Evolutionary conservation across 805 yeast genomes (phyloP), one percentile per base, ranked within the genome.

Genomic region (Nakazawaea pomicola): DNA sequence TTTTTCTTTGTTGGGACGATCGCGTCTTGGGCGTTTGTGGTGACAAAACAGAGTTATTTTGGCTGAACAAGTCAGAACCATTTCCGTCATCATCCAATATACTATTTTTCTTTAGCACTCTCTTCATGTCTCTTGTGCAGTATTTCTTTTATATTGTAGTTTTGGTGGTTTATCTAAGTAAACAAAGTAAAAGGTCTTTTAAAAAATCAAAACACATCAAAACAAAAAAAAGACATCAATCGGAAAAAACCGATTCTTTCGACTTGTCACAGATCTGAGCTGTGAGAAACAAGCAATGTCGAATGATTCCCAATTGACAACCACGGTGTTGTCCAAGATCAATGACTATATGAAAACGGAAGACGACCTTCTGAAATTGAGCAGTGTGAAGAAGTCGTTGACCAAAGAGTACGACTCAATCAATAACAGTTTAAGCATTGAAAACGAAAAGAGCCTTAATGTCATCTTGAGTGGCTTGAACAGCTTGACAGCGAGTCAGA

Each of bases 391-490:
- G 41, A 76, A 71, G 40, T 83, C 78, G 44, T 60, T 83, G 36
- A 46, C 57, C 6, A 80, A 80, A 48, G 96, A 91, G 54, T 86
- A 85, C 56, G 70, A 82, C 0, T 72, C 83, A 3, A 66, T 88
- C 10, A 96, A 87, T 50, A 68, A 81, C 36, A 91, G 88, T 55
- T 65, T 91, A 48, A 78, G 76, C 51, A 62, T 83, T 30, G 83
- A 82, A 38, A 76, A 87, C n/a, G 78, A 75, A 53, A 70, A 70
- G 29, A 87, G 80, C 49, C 73, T 77, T 43, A 79, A 76, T 33
- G 61, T 74, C 7, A 72, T 84, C 1, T 61, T 76, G 48, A 64
- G 67, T 1, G 67, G 69, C 30, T 49, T 72, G 38, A 56, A 65
- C n/a, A 47, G 55, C 16, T 51, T 72, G 33, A 59, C 63, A 21